phyloP scores from a whole-genome alignment of 345 rosid genomes.

The Boechera divaricarpa region DNA sequence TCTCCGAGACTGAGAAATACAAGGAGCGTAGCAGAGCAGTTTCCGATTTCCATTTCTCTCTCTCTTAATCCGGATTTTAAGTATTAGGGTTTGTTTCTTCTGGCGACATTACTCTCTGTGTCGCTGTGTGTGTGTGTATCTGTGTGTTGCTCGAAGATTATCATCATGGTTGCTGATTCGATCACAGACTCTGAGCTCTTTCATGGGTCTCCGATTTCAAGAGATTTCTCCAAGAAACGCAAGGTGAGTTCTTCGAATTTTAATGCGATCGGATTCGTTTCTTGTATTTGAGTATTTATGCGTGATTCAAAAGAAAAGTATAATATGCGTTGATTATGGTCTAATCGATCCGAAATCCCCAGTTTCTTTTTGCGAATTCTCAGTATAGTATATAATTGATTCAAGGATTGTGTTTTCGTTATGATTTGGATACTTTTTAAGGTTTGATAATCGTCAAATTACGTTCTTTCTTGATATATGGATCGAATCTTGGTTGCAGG shows the following conservation, averaged over 20 bases:
- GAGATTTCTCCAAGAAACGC: constrained; percentile 45
- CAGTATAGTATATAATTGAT: too few species aligned
- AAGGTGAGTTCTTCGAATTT: constrained; percentile 34
- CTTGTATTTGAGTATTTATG: neutral
- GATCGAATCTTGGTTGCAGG: constrained; percentile 36
- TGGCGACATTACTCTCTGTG: constrained; percentile 12
- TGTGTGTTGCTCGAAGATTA: constrained; percentile 11
- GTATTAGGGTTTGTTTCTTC: constrained; percentile 56
- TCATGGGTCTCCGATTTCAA: constrained; percentile 38
- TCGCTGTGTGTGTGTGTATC: neutral
- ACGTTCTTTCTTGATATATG: neutral
- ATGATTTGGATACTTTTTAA: neutral
- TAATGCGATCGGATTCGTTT: neutral
- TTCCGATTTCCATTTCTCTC: constrained; percentile 62
- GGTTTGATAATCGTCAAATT: neutral
- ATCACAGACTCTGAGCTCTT: constrained; percentile 37
- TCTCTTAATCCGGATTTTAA: constrained; percentile 31
- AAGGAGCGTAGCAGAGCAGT: constrained; percentile 66
- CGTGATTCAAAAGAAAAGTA: constrained; percentile 29
- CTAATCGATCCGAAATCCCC: constrained; percentile 18
- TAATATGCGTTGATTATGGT: neutral
- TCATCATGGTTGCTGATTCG: constrained; percentile 51
- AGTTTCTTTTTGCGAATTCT: neutral
- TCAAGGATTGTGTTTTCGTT: neutral
- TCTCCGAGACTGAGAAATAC: constrained; percentile 38